Evolutionary conservation across 495 filamentous ascomycete genomes (phyloP).

Genomic region (Penicillium longicatenatum): DNA sequence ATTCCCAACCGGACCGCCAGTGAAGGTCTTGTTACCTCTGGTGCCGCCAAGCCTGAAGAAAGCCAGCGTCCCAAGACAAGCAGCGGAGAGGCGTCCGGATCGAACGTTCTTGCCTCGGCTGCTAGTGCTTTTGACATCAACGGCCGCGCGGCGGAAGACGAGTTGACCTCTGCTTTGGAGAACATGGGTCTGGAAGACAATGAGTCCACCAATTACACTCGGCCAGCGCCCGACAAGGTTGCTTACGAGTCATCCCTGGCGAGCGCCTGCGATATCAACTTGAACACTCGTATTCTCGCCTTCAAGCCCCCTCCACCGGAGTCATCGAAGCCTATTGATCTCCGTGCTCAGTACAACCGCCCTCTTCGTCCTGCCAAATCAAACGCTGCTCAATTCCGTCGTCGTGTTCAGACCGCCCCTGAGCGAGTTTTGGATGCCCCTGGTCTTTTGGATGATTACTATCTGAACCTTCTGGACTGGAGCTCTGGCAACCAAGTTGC

Average conservation of each 20-base stretch:
- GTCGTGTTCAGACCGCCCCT: slow-evolving; percentile 88
- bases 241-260: slow-evolving; percentile 94
- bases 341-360: slow-evolving; percentile 96
- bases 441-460: slow-evolving; percentile 96
- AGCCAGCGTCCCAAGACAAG: slow-evolving; percentile 69
- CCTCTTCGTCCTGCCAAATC: slow-evolving; percentile 79
- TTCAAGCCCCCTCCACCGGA: slow-evolving; percentile 98
- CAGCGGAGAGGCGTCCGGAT: slow-evolving; percentile 61
- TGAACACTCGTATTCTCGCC: slow-evolving; percentile 94
- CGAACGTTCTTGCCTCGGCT: slow-evolving; percentile 65
- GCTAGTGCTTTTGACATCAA: slow-evolving; percentile 66
- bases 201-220: slow-evolving; percentile 61
- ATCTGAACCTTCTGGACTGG: slow-evolving; percentile 98
- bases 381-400: slow-evolving; percentile 77
- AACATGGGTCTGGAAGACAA: slow-evolving; percentile 70
- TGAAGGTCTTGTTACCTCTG: slow-evolving; percentile 80
- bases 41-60: slow-evolving; percentile 78
- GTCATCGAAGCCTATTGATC: slow-evolving; percentile 95
- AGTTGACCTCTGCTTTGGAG: slow-evolving; percentile 76
- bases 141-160: slow-evolving; percentile 66
- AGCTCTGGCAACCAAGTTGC: slow-evolving; percentile 96
- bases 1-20: slow-evolving; percentile 90
- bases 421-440: slow-evolving; percentile 98
- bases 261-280: slow-evolving; percentile 85
- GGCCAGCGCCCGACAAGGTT: slow-evolving; percentile 79